Percentiles rank a stretch among this genome's conserved stretches.
Conservation (phyloP, 2,329 filamentous ascomycete species). For the Epicoccum sorghinum region DNA sequence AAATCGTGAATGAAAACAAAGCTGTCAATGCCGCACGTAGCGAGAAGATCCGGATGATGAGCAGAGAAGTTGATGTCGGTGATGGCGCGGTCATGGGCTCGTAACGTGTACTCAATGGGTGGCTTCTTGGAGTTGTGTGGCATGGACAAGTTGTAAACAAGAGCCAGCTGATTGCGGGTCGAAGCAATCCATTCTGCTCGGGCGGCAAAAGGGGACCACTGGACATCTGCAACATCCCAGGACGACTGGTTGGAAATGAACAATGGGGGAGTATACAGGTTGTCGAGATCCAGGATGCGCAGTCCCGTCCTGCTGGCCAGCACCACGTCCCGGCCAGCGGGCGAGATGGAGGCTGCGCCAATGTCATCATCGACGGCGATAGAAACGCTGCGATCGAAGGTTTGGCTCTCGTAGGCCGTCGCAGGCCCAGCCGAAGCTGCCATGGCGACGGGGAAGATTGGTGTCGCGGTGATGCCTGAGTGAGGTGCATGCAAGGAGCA, state of each 20-base stretch:
- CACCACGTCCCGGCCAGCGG: constrained; percentile 87
- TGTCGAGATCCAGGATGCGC: constrained; percentile 90
- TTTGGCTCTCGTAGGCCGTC: constrained; percentile 80
- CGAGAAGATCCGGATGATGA: constrained; percentile 85
- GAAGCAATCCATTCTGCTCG: constrained; percentile 93
- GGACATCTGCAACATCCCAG: constrained; percentile 96
- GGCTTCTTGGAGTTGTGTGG: constrained; percentile 66
- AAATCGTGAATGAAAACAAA: constrained; percentile 94
- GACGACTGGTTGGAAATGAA: constrained; percentile 84
- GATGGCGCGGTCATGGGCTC: constrained; percentile 85
- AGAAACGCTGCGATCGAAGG: constrained; percentile 82
- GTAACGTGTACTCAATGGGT: constrained; percentile 85
- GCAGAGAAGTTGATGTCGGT: constrained; percentile 97
- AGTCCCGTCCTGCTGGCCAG: constrained; percentile 85
- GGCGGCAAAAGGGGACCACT: constrained; percentile 92
- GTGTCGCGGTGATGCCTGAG: constrained; percentile 9
- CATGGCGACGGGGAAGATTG: constrained; percentile 22
- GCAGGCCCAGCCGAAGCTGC: constrained; percentile 32
- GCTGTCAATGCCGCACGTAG: constrained; percentile 90
- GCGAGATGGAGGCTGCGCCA: constrained; percentile 90
- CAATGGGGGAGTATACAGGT: constrained; percentile 83
- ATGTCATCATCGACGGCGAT: constrained; percentile 80
- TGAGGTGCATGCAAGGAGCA: constrained; percentile 10
- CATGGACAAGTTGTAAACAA: constrained; percentile 84
- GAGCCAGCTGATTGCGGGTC: constrained; percentile 90